Conservation (phyloP, 768 basidiomycete species). For the Lepiota brunneoincarnata region DNA sequence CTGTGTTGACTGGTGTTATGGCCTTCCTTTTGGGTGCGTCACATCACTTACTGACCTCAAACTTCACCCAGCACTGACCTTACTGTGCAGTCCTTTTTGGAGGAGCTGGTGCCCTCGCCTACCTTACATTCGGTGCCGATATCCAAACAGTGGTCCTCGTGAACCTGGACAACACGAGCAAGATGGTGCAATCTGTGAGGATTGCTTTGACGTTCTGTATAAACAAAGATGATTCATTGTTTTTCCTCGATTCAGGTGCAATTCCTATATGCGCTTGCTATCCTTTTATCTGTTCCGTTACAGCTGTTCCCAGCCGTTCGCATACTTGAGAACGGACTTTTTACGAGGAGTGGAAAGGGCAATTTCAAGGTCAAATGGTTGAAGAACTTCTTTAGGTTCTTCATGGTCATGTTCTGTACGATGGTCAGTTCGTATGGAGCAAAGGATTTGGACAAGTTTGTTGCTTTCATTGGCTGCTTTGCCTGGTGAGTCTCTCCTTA, state of each 20-base stretch:
- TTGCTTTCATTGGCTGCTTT: slow-evolving; percentile 88
- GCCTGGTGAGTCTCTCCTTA: slow-evolving; percentile 67
- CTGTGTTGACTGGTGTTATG: slow-evolving; percentile 89
- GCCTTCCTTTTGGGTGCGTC: slow-evolving; percentile 66
- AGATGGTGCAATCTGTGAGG: slow-evolving; percentile 83
- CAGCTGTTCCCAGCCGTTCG: slow-evolving; percentile 98
- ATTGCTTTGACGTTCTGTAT: slow-evolving; percentile 17
- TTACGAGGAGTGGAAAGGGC: slow-evolving; percentile 82
- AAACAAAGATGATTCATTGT: background rate
- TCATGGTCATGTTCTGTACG: slow-evolving; percentile 77
- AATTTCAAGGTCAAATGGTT: slow-evolving; percentile 87
- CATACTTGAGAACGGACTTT: slow-evolving; percentile 95
- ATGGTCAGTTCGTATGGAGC: slow-evolving; percentile 80
- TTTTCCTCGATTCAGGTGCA: slow-evolving; percentile 49
- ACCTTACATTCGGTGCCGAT: slow-evolving; percentile 82
- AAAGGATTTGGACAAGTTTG: slow-evolving; percentile 92
- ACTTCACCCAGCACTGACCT: background rate
- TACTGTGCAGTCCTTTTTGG: slow-evolving; percentile 68
- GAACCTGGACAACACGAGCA: slow-evolving; percentile 82
- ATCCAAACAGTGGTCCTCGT: slow-evolving; percentile 94
- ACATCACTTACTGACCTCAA: background rate
- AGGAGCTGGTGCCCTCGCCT: slow-evolving; percentile 83
- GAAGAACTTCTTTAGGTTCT: slow-evolving; percentile 88
- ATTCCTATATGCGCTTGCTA: slow-evolving; percentile 89
- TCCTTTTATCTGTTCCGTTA: slow-evolving; percentile 86